These are phyloP conservation scores for Arachnopeziza araneosa DNA, from an alignment of 2,329 filamentous ascomycete species.

Conservation along the genomic window DNA sequence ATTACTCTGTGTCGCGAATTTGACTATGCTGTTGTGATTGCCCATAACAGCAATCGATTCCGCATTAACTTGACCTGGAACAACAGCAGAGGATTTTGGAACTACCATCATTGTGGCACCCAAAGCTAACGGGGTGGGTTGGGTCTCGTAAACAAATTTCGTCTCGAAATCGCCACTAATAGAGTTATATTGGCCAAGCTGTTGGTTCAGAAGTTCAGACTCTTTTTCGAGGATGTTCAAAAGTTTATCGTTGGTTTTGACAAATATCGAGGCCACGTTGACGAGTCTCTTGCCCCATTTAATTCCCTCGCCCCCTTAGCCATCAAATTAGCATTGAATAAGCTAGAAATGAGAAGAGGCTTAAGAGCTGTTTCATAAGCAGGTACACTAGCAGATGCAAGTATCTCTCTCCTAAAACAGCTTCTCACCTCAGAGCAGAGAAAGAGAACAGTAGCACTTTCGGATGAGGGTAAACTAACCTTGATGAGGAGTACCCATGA, in stretches of 20 bases:
- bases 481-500: conserved; percentile 36
- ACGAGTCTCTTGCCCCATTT: conserved; percentile 11
- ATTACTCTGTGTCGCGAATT: conserved; percentile 23
- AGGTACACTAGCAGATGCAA: too few species aligned
- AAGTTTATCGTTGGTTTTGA: conserved; percentile 27
- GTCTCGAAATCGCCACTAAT: conserved; percentile 33
- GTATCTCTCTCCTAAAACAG: too few species aligned
- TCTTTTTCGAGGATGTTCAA: conserved; percentile 31
- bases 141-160: conserved; percentile 26
- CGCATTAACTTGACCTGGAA: conserved; percentile 30
- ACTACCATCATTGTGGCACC: conserved; percentile 25
- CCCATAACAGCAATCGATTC: conserved; percentile 31
- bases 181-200: conserved; percentile 31
- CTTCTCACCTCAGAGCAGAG: too few species aligned
- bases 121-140: conserved; percentile 15
- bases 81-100: conserved; percentile 32
- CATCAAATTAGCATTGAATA: too few species aligned
- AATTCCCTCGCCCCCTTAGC: conserved; percentile 29
- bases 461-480: too few species aligned
- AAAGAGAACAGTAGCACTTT: too few species aligned
- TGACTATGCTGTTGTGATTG: conserved; percentile 33
- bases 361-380: too few species aligned
- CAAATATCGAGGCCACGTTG: conserved; percentile 31
- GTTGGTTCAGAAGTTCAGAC: conserved; percentile 34
- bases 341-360: too few species aligned